Evolutionary conservation across 768 basidiomycete genomes (phyloP).

Genomic region (Gloeopeniophorella convolvens): DNA sequence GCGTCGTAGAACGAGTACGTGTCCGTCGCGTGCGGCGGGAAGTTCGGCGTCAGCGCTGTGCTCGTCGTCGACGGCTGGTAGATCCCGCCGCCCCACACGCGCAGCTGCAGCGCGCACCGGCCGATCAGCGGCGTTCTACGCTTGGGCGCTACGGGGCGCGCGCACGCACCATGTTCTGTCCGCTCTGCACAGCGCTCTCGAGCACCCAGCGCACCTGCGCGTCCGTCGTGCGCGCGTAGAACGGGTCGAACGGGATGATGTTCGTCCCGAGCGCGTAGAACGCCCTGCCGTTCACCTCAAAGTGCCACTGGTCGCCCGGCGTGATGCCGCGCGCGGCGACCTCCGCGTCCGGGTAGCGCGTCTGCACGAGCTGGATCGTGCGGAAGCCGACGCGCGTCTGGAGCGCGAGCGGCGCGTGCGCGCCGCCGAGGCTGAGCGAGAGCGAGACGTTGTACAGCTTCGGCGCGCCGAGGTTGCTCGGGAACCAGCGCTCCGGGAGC

Average conservation of each 20-base stretch:
- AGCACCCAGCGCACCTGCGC: slow-evolving; percentile 49
- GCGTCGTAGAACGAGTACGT: slow-evolving; percentile 51
- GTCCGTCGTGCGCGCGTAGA: slow-evolving; percentile 45
- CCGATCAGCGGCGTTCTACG: not conserved
- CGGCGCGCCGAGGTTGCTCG: slow-evolving; percentile 48
- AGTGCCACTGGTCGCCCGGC: slow-evolving; percentile 57
- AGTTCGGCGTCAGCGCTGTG: slow-evolving; percentile 26
- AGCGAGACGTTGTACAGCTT: slow-evolving; percentile 47
- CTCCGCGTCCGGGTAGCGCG: slow-evolving; percentile 40
- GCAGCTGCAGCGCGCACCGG: no score
- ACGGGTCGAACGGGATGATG: slow-evolving; percentile 56
- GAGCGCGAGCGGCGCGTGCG: slow-evolving; percentile 26
- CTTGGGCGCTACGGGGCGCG: not conserved
- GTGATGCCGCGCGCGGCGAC: slow-evolving; percentile 42
- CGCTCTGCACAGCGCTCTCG: slow-evolving; percentile 46
- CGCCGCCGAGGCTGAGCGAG: slow-evolving; percentile 29
- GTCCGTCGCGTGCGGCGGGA: slow-evolving; percentile 27
- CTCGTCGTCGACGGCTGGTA: slow-evolving; percentile 40
- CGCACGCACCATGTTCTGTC: slow-evolving; percentile 50
- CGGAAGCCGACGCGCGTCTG: slow-evolving; percentile 49
- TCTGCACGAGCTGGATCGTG: slow-evolving; percentile 48
- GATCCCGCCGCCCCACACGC: slow-evolving; percentile 54
- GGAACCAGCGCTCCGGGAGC: slow-evolving; percentile 47
- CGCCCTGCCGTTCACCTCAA: slow-evolving; percentile 49
- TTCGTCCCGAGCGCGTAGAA: slow-evolving; percentile 53